phyloP scores from a whole-genome alignment of 1,284 basidiomycete genomes.

The Tremellales sp. region DNA sequence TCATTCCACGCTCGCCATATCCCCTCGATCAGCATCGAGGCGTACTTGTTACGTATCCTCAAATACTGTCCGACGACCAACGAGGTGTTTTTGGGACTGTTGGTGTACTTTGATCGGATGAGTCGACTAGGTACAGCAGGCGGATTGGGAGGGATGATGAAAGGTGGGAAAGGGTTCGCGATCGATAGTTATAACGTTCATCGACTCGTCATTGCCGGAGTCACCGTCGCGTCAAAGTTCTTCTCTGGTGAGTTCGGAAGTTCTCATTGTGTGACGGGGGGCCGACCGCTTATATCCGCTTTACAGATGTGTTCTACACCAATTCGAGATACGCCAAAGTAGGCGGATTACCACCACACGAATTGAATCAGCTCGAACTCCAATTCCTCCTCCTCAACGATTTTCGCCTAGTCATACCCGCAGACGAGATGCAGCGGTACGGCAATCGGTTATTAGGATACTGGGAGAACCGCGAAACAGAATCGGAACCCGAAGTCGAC shows the following conservation, averaged over 20 bases:
- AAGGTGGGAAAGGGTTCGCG: slow-evolving; percentile 62
- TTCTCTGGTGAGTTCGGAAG: slow-evolving; percentile 59
- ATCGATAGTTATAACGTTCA: slow-evolving; percentile 98
- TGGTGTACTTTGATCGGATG: slow-evolving; percentile 94
- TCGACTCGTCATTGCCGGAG: slow-evolving; percentile 90
- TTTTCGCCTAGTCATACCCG: slow-evolving; percentile 81
- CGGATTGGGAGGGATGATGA: slow-evolving; percentile 25
- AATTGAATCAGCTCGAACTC: slow-evolving; percentile 94
- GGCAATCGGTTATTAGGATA: slow-evolving; percentile 76
- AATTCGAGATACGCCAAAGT: slow-evolving; percentile 98
- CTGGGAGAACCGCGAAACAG: slow-evolving; percentile 36
- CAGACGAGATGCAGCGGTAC: slow-evolving; percentile 91
- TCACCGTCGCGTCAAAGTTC: slow-evolving; percentile 97
- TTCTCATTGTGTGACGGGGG: background rate
- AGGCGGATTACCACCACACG: slow-evolving; percentile 86
- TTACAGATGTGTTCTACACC: slow-evolving; percentile 98
- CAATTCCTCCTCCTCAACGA: slow-evolving; percentile 96
- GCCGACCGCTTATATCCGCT: too few species aligned
- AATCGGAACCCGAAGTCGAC: too few species aligned
- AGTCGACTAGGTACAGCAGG: slow-evolving; percentile 45
- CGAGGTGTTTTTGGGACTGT: slow-evolving; percentile 88
- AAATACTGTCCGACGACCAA: slow-evolving; percentile 99
- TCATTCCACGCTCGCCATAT: slow-evolving; percentile 95
- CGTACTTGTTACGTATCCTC: slow-evolving; percentile 89
- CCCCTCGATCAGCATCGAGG: slow-evolving; percentile 89